A percentile compares a stretch with the other conserved stretches of the same genome.
These are phyloP conservation scores for Rhodotorula glutinis DNA, from an alignment of 1,284 basidiomycete genomes.

Conservation along the genomic window DNA sequence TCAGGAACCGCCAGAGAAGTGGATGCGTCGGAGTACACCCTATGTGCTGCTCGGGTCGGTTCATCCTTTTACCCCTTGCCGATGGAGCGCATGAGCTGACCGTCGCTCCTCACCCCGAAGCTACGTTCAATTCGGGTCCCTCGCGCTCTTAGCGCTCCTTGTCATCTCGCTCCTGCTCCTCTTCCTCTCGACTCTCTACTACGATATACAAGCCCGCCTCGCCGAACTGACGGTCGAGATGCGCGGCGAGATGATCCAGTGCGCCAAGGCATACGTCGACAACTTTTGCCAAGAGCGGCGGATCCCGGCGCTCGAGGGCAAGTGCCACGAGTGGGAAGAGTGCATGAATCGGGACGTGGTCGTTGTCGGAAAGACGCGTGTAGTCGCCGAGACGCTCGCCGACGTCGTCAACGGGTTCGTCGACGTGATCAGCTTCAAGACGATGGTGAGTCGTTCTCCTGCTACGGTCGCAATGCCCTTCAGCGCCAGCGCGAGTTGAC, in stretches of 20 bases:
- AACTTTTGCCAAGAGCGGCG: constrained; percentile 72
- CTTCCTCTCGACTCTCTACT: constrained; percentile 83
- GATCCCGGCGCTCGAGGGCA: constrained; percentile 76
- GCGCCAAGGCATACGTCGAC: constrained; percentile 70
- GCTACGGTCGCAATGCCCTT: too few relatives aligned
- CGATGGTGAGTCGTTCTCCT: constrained; percentile 58
- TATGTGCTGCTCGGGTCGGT: constrained; percentile 68
- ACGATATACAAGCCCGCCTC: constrained; percentile 84
- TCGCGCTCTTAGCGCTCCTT: constrained; percentile 76
- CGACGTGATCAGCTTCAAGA: constrained; percentile 95
- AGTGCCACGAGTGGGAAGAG: constrained; percentile 85
- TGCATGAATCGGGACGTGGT: constrained; percentile 62
- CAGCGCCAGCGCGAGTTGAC: too few relatives aligned
- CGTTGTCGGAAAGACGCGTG: constrained; percentile 78
- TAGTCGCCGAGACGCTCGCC: constrained; percentile 90
- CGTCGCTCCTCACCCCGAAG: constrained; percentile 50
- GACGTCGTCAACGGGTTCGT: constrained; percentile 96
- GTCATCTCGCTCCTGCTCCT: constrained; percentile 80
- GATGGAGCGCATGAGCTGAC: background rate
- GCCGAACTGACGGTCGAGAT: constrained; percentile 85
- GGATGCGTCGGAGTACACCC: constrained; percentile 49
- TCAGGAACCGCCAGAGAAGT: constrained; percentile 6
- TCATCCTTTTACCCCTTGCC: too few relatives aligned
- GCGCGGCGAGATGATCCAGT: constrained; percentile 82
- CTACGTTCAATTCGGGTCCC: constrained; percentile 92